A percentile compares a stretch with the other conserved stretches of the same genome.
Conservation (phyloP, 495 filamentous ascomycete genomes). For the Penicillium steckii region DNA sequence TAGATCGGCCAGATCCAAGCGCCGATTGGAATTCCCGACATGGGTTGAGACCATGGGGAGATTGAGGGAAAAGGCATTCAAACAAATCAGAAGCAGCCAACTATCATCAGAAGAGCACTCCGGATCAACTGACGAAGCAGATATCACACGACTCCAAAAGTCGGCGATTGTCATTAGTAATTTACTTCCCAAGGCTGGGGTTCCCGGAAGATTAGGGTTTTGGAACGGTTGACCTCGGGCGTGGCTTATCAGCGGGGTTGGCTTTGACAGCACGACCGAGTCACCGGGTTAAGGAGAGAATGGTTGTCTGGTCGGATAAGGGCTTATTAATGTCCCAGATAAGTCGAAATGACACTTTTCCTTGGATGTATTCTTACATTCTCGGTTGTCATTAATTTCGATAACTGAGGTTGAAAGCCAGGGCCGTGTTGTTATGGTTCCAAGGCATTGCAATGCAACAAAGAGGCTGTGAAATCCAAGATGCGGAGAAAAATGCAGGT, state of each 20-base stretch:
- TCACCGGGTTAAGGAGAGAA: neutral
- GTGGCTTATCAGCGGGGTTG: neutral
- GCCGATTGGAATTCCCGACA: too few relatives aligned
- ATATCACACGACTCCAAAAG: neutral
- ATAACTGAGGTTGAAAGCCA: too few relatives aligned
- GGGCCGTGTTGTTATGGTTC: neutral
- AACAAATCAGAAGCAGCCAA: too few relatives aligned
- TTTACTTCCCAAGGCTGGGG: neutral
- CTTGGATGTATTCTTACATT: too few relatives aligned
- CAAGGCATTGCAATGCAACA: neutral
- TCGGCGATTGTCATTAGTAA: neutral
- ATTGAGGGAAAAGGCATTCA: too few relatives aligned
- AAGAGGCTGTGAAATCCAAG: neutral
- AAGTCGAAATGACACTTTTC: too few relatives aligned
- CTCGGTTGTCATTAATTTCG: too few relatives aligned
- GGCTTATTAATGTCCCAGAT: too few relatives aligned
- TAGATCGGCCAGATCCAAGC: too few relatives aligned
- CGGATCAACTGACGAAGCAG: neutral
- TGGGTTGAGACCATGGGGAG: too few relatives aligned
- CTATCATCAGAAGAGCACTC: too few relatives aligned
- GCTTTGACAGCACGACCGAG: neutral
- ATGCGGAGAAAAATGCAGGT: slow-evolving; percentile 1
- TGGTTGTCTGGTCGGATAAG: neutral
- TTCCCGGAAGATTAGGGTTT: too few relatives aligned
- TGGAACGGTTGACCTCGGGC: neutral